Conservation (phyloP, 495 filamentous ascomycete species). For the Evansstolkia leycettana region DNA sequence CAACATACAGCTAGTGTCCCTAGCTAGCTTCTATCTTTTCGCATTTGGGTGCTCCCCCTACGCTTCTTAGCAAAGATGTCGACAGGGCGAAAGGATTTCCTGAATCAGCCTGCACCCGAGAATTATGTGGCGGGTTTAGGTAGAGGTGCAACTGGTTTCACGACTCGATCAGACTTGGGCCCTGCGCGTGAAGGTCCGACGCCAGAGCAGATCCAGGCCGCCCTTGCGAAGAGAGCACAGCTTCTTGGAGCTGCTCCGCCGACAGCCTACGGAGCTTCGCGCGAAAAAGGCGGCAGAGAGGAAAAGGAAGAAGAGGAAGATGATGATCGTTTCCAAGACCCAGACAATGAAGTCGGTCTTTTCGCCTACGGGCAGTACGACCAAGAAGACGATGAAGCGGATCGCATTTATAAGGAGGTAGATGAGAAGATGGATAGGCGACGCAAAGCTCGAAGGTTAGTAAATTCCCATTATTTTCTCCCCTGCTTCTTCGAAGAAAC, state of each 20-base stretch:
- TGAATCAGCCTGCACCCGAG: conserved; percentile 82
- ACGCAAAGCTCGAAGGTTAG: conserved; percentile 81
- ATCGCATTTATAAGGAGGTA: conserved; percentile 86
- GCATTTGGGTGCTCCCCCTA: no score
- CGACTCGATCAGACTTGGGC: conserved; percentile 90
- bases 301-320: conserved; percentile 67
- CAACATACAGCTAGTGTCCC: no score
- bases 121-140: conserved; percentile 98
- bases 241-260: conserved; percentile 71
- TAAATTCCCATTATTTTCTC: conserved; percentile 19
- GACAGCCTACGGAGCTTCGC: conserved; percentile 62
- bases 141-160: conserved; percentile 95
- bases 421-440: conserved; percentile 94
- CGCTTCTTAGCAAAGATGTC: conserved; percentile 45
- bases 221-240: conserved; percentile 81
- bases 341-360: conserved; percentile 91
- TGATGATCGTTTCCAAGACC: conserved; percentile 83
- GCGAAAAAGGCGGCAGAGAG: conserved; percentile 49
- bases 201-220: conserved; percentile 96
- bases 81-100: conserved; percentile 74
- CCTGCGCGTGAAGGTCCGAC: conserved; percentile 93
- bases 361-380: conserved; percentile 92
- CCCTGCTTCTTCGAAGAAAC: conserved; percentile 19
- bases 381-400: conserved; percentile 92
- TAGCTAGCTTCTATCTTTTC: no score